These are phyloP conservation scores for Gossypium gossypioides DNA, from an alignment of 441 rosid genomes.

Conservation along the genomic window DNA sequence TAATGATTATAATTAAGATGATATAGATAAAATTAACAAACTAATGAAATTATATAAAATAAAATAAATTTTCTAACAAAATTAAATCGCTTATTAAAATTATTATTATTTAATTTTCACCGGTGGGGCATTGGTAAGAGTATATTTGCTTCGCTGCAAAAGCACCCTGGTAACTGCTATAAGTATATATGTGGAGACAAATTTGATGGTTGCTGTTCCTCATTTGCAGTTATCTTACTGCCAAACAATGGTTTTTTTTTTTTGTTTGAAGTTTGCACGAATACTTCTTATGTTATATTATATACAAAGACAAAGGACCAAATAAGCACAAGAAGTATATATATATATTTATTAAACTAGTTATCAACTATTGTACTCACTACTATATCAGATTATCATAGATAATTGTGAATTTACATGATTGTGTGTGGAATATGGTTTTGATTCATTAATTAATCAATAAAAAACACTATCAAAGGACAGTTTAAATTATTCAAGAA, in stretches of 20 bases:
- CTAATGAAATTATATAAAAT: too few relatives aligned
- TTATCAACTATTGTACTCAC: neutral
- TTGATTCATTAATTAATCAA: too few relatives aligned
- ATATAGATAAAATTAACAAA: too few relatives aligned
- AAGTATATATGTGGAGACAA: slow-evolving; percentile 16
- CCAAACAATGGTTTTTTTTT: neutral
- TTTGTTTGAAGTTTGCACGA: neutral
- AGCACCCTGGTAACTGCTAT: slow-evolving; percentile 6
- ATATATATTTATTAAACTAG: too few relatives aligned
- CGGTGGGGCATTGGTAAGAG: neutral
- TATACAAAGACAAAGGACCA: neutral
- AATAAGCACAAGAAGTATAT: neutral
- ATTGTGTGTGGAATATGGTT: neutral
- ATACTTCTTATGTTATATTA: neutral
- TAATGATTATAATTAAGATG: too few relatives aligned
- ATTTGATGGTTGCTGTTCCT: slow-evolving; percentile 20
- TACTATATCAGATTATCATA: neutral
- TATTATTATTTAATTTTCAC: too few relatives aligned
- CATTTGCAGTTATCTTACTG: slow-evolving; percentile 15
- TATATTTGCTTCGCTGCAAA: slow-evolving; percentile 23
- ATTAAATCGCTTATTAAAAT: too few relatives aligned
- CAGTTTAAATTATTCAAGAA: neutral
- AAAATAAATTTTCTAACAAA: too few relatives aligned
- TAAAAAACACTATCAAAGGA: too few relatives aligned
- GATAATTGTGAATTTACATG: neutral